A percentile compares a stretch with the other conserved stretches of the same genome.
phyloP scores from a whole-genome alignment of 2,329 filamentous ascomycete genomes.

The Chrysoporthe puriensis region DNA sequence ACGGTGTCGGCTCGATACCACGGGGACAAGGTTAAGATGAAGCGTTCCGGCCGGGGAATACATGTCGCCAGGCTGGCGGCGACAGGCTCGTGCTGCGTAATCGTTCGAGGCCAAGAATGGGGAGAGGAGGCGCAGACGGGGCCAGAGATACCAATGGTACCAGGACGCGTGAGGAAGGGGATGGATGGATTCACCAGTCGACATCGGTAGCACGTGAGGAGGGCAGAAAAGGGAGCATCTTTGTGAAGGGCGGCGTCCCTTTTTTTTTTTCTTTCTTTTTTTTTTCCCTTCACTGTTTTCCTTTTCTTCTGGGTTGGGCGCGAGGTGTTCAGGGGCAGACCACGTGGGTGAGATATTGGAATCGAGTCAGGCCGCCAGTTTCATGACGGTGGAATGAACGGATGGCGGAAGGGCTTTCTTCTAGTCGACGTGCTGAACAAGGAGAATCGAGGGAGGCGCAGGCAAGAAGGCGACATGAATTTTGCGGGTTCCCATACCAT shows the following conservation, averaged over 20 bases:
- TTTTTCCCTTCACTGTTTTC: too few relatives aligned
- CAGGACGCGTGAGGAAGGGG: not conserved
- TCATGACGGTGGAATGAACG: not conserved
- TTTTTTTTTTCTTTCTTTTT: too few relatives aligned
- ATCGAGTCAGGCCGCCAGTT: not conserved
- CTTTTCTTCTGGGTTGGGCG: not conserved
- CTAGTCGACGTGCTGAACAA: not conserved
- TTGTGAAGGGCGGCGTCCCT: not conserved
- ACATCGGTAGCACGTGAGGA: conserved; percentile 5
- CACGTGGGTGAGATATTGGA: not conserved
- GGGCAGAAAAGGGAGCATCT: not conserved
- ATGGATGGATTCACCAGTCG: not conserved
- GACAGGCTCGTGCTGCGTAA: not conserved
- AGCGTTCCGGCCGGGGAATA: not conserved
- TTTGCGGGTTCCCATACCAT: not conserved
- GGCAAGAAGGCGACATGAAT: not conserved
- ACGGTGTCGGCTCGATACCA: conserved; percentile 5
- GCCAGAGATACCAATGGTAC: not conserved
- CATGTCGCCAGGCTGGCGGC: conserved; percentile 14
- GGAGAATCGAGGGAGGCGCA: not conserved
- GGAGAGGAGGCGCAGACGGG: not conserved
- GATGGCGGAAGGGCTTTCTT: not conserved
- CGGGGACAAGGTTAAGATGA: not conserved
- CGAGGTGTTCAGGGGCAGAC: not conserved
- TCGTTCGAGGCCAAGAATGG: not conserved